phyloP scores from a whole-genome alignment of 2,329 filamentous ascomycete species.

The Helicocarpus griseus region DNA sequence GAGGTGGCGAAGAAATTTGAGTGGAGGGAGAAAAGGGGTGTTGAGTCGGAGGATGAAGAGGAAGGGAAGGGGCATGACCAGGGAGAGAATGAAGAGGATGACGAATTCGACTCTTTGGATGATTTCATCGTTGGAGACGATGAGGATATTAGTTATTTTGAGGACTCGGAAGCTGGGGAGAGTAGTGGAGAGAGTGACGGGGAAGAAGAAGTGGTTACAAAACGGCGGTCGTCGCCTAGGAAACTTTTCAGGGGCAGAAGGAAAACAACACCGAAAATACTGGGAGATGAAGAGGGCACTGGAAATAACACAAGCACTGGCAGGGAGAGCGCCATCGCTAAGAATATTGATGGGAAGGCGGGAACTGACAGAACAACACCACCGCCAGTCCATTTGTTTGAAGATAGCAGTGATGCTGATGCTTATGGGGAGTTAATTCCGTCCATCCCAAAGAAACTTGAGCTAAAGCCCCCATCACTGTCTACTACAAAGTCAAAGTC shows the following conservation, averaged over 20 bases:
- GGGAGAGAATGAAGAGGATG: slow-evolving; percentile 18
- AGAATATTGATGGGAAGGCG: background rate
- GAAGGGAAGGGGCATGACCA: slow-evolving; percentile 2
- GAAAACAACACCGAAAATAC: slow-evolving; percentile 13
- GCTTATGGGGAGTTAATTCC: background rate
- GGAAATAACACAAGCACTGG: background rate
- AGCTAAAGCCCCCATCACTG: background rate
- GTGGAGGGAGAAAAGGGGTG: slow-evolving; percentile 8
- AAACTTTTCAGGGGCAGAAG: slow-evolving; percentile 27
- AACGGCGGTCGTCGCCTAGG: slow-evolving; percentile 17
- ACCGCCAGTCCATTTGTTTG: background rate
- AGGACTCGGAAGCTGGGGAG: slow-evolving; percentile 18
- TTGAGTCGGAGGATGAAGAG: slow-evolving; percentile 15
- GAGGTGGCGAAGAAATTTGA: background rate
- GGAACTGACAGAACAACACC: background rate
- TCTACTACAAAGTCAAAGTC: background rate
- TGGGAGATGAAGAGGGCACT: background rate
- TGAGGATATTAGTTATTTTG: slow-evolving; percentile 28
- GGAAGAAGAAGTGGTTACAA: slow-evolving; percentile 18
- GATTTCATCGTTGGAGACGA: slow-evolving; percentile 34
- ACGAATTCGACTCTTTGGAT: slow-evolving; percentile 27
- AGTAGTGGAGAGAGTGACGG: slow-evolving; percentile 15
- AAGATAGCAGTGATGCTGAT: background rate
- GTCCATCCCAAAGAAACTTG: background rate
- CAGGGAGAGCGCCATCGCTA: background rate